phyloP scores from a whole-genome alignment of 768 basidiomycete species.

The Suillus subaureus region DNA sequence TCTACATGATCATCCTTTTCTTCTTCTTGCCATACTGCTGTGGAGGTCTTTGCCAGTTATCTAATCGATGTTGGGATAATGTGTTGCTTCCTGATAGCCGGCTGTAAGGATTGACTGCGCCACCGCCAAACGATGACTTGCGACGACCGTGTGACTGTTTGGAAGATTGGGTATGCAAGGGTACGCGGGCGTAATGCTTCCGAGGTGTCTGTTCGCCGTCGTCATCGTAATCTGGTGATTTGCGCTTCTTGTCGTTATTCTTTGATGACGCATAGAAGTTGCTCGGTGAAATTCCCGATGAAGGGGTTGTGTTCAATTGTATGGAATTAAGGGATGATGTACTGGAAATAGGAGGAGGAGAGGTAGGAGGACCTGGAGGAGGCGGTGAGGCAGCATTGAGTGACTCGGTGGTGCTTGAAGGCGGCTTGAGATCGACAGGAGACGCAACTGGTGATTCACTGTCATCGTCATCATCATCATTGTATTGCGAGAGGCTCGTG shows the following conservation, averaged over 20 bases:
- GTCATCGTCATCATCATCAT: conserved; percentile 42
- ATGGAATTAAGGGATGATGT: conserved; percentile 21
- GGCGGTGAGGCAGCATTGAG: conserved; percentile 34
- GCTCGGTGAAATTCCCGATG: conserved; percentile 33
- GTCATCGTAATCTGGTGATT: conserved; percentile 37
- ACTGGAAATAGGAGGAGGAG: conserved; percentile 32
- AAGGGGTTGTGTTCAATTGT: conserved; percentile 22
- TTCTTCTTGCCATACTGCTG: conserved; percentile 36
- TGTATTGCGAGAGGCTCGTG: conserved; percentile 41
- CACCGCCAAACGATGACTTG: conserved; percentile 34
- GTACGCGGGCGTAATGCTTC: conserved; percentile 23
- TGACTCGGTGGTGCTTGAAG: conserved; percentile 23
- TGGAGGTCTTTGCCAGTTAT: conserved; percentile 20
- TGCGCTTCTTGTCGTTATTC: conserved; percentile 41
- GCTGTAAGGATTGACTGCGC: conserved; percentile 36
- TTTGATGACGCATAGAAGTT: conserved; percentile 40
- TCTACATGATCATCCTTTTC: conserved; percentile 40
- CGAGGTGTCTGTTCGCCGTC: conserved; percentile 25
- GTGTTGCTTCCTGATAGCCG: conserved; percentile 39
- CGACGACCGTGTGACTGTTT: conserved; percentile 25
- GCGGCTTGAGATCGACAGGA: conserved; percentile 19
- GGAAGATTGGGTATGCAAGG: conserved; percentile 25
- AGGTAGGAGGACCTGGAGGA: conserved; percentile 35
- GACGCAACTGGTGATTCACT: conserved; percentile 23
- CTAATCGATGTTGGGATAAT: conserved; percentile 25